Percentiles rank a stretch among this genome's conserved stretches.
phyloP scores from a whole-genome alignment of 2,329 filamentous ascomycete genomes.

The Monosporascus sp. region DNA sequence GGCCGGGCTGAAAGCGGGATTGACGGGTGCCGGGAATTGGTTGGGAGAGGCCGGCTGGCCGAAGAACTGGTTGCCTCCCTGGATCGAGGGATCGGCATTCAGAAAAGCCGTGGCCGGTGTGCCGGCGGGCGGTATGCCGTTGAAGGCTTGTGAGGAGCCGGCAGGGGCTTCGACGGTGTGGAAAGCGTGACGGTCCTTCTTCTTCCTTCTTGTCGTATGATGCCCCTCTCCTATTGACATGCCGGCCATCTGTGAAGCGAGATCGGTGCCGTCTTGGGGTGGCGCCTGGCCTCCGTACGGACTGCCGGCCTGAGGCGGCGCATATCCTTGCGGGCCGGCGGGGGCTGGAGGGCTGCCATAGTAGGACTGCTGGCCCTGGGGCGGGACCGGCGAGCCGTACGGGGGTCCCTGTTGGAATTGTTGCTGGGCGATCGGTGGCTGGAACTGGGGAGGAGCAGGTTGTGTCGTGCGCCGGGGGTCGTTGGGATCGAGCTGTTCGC shows the following conservation, averaged over 20 bases:
- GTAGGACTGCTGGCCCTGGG: constrained; percentile 33
- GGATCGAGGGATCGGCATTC: constrained; percentile 46
- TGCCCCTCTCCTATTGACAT: constrained; percentile 60
- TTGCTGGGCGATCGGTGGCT: constrained; percentile 47
- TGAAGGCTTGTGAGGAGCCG: constrained; percentile 64
- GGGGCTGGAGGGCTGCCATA: constrained; percentile 32
- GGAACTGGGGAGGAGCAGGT: constrained; percentile 50
- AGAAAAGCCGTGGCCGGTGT: constrained; percentile 53
- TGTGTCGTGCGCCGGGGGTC: constrained; percentile 47
- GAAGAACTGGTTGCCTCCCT: constrained; percentile 40
- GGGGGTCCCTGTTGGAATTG: constrained; percentile 44
- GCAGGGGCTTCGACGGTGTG: constrained; percentile 74
- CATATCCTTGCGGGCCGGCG: constrained; percentile 28
- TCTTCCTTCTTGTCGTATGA: constrained; percentile 62
- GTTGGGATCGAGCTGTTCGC: constrained; percentile 49
- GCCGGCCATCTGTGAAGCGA: constrained; percentile 72
- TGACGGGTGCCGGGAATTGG: constrained; percentile 59
- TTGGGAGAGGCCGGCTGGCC: constrained; percentile 42
- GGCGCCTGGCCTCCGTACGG: constrained; percentile 29
- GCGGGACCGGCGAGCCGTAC: constrained; percentile 32
- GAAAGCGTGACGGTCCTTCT: constrained; percentile 92
- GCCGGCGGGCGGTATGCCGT: constrained; percentile 58
- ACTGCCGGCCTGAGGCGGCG: constrained; percentile 20
- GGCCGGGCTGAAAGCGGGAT: constrained; percentile 45
- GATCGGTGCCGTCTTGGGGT: constrained; percentile 38